Evolutionary conservation across 352 stramenopile species (phyloP), one percentile per base, ranked within the genome.

Genomic region (Globisporangium camurandrum): DNA sequence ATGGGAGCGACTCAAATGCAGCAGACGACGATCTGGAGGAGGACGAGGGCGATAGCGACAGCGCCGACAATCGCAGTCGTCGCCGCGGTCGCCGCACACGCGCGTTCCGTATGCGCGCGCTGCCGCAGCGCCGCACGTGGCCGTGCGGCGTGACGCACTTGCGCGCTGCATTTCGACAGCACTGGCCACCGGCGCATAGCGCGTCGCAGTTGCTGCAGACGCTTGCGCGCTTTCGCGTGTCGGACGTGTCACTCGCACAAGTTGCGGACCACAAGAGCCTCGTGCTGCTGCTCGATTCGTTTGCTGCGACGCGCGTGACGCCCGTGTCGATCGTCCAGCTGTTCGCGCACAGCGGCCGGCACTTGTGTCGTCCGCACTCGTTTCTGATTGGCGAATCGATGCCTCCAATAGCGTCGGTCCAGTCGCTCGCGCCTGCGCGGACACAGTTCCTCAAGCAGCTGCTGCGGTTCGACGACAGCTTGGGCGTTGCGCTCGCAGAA

Each of bases 271-370:
- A 93, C 47, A 67, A 75, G 30, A 87, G 75, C 46, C 65, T 93
- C 49, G 69, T 93, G 33, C 66, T 88, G 39, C 68, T 93, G 41
- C 67, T 93, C 1, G 77, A 91, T 48, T 88, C 78, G 24, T 93
- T 90, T 56, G 77, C 79, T 16, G 77, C 75, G 4, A 88, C 75
- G 11, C 60, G 64, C 10, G 68, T 88, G 20, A 84, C 74, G 4
- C 75, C 80, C 11, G 75, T 91, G 34, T 85, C 82, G 17, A 73
- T 89, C 37, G 62, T 74, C 34, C 80, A 76, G 45, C 54, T 93
- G 16, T 90, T 84, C 53, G 56, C 53, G 4, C 61, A 73, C 42
- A 67, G 62, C 43, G 77, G 72, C 2, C 57, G 56, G 12, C 55
- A 69, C 46, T 64, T 91, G 42, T 91, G 80, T 19, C 69, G 71